phyloP scores from a whole-genome alignment of 2,329 filamentous ascomycete species.

The Paecilomyces dactylethromorphus region DNA sequence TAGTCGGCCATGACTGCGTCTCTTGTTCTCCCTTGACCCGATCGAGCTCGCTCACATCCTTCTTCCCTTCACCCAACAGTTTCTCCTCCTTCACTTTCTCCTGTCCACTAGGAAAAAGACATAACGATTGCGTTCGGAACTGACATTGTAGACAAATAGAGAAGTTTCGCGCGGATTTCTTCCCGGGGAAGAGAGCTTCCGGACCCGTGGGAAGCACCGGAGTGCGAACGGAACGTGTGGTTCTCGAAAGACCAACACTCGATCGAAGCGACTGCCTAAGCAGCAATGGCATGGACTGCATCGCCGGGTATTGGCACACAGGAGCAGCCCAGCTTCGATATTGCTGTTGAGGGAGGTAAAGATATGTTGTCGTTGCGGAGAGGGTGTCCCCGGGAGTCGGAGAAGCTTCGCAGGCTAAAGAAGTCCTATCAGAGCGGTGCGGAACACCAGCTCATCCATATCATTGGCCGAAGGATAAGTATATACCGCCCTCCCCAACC shows the following conservation, averaged over 20 bases:
- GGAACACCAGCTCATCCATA: not conserved
- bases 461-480: not conserved
- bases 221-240: slow-evolving; percentile 14
- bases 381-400: not conserved
- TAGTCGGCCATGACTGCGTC: slow-evolving; percentile 1
- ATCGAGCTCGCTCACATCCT: slow-evolving; percentile 9
- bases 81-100: slow-evolving; percentile 6
- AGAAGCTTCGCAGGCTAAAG: not conserved
- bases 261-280: slow-evolving; percentile 31
- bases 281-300: slow-evolving; percentile 36
- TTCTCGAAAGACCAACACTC: slow-evolving; percentile 16
- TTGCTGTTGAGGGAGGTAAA: slow-evolving; percentile 3
- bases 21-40: not conserved
- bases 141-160: slow-evolving; percentile 39
- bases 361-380: not conserved
- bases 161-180: slow-evolving; percentile 20
- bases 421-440: not conserved
- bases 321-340: slow-evolving; percentile 11
- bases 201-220: slow-evolving; percentile 9
- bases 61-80: slow-evolving; percentile 1
- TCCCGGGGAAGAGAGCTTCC: slow-evolving; percentile 14
- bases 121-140: slow-evolving; percentile 24
- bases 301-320: slow-evolving; percentile 20
- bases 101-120: slow-evolving; percentile 21
- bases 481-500: not conserved